Evolutionary conservation across 306 rosid species (phyloP).

Genomic region (Echinosophora koreensis): DNA sequence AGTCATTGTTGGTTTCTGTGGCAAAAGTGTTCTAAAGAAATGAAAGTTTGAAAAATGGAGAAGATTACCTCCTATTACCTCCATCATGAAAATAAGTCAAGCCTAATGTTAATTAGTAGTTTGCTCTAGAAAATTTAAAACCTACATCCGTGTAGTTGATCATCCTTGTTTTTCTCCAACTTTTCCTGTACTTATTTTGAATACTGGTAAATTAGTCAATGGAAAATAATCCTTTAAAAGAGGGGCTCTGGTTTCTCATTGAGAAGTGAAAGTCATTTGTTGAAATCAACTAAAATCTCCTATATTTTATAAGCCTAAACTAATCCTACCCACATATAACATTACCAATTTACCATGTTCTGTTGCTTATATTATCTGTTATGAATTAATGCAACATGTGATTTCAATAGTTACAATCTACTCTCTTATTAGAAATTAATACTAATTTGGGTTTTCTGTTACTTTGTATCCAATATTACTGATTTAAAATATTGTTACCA

Average conservation of each 20-base stretch:
- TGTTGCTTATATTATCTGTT: neutral
- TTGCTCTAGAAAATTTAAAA: neutral
- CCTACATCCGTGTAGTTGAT: neutral
- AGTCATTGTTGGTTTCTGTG: neutral
- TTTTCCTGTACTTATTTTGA: neutral
- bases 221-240: neutral
- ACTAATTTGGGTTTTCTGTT: neutral
- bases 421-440: too few relatives aligned
- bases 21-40: neutral
- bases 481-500: neutral
- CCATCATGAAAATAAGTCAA: neutral
- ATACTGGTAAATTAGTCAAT: conserved; percentile 1
- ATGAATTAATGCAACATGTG: neutral
- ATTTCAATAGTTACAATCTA: neutral
- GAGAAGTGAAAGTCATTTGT: neutral
- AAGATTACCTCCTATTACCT: neutral
- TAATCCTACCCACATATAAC: neutral
- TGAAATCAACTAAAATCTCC: conserved; percentile 6
- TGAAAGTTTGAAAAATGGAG: neutral
- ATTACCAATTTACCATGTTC: conserved; percentile 7
- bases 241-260: conserved; percentile 11
- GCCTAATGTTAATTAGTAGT: too few relatives aligned
- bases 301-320: neutral
- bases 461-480: neutral
- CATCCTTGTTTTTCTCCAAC: neutral